Conservation (phyloP, 2,329 filamentous ascomycete species). For the Fonsecaea multimorphosa region DNA sequence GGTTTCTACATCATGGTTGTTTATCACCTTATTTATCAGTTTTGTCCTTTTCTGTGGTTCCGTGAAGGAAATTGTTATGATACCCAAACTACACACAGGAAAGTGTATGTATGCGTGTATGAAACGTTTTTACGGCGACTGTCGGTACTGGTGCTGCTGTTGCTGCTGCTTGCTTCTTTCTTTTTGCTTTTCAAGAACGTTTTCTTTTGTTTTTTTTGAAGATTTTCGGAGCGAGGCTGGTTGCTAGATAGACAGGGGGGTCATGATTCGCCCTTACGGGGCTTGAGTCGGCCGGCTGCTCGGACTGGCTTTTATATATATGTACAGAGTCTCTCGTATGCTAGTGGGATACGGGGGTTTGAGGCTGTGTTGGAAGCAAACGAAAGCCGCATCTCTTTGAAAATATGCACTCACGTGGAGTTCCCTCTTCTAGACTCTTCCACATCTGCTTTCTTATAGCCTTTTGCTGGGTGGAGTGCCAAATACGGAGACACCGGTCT, state of each 20-base stretch:
- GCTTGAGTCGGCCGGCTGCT: not conserved
- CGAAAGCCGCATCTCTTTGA: too few relatives aligned
- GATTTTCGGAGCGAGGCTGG: too few relatives aligned
- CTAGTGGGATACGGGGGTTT: too few relatives aligned
- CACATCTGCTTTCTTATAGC: not conserved
- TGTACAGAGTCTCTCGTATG: too few relatives aligned
- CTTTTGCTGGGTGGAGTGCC: not conserved
- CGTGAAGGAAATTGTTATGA: not conserved
- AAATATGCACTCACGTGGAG: too few relatives aligned
- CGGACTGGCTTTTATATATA: too few relatives aligned
- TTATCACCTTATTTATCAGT: not conserved
- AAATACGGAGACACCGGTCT: not conserved
- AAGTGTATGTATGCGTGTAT: not conserved
- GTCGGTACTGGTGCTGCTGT: too few relatives aligned
- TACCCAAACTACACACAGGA: not conserved
- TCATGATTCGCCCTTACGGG: not conserved
- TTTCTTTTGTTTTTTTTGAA: too few relatives aligned
- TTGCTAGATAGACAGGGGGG: not conserved
- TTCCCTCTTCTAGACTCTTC: not conserved
- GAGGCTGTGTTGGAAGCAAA: too few relatives aligned
- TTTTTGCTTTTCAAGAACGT: not conserved
- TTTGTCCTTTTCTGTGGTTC: not conserved
- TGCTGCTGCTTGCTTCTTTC: not conserved
- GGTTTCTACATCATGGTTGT: not conserved
- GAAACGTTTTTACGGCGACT: not conserved